These are phyloP conservation scores for Karstenula rhodostoma DNA, from an alignment of 2,329 filamentous ascomycete genomes.

Conservation along the genomic window DNA sequence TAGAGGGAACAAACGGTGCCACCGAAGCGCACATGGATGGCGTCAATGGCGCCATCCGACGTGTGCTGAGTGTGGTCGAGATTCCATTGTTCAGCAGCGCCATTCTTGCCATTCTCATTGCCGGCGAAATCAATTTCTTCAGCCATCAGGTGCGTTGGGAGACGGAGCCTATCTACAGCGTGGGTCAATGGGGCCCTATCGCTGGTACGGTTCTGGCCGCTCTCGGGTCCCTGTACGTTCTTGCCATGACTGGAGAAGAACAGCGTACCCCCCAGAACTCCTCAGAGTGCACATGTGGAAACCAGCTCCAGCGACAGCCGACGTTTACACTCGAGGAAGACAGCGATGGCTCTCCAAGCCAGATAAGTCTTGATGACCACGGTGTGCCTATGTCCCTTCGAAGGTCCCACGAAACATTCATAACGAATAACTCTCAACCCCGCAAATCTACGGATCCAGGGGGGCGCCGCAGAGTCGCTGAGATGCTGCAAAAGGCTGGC, in stretches of 20 bases:
- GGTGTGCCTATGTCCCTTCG: constrained; percentile 1
- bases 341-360: constrained; percentile 8
- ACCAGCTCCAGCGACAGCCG: constrained; percentile 1
- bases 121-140: constrained; percentile 72
- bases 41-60: constrained; percentile 48
- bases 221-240: constrained; percentile 66
- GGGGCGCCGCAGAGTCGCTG: constrained; percentile 40
- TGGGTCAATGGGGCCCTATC: constrained; percentile 70
- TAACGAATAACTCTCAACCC: constrained; percentile 2
- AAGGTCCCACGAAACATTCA: constrained; percentile 25
- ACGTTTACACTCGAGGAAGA: not conserved
- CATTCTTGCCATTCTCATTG: constrained; percentile 65
- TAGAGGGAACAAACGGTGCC: constrained; percentile 64
- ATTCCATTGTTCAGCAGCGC: constrained; percentile 67
- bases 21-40: constrained; percentile 60
- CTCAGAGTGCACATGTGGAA: constrained; percentile 33
- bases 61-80: constrained; percentile 57
- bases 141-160: constrained; percentile 64
- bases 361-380: constrained; percentile 4
- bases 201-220: constrained; percentile 66
- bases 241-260: constrained; percentile 51
- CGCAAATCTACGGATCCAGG: constrained; percentile 14
- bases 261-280: constrained; percentile 16
- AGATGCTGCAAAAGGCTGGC: constrained; percentile 53
- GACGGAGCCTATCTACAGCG: constrained; percentile 68